Conservation (phyloP, 2,329 filamentous ascomycete species). For the Fusarium falciforme region DNA sequence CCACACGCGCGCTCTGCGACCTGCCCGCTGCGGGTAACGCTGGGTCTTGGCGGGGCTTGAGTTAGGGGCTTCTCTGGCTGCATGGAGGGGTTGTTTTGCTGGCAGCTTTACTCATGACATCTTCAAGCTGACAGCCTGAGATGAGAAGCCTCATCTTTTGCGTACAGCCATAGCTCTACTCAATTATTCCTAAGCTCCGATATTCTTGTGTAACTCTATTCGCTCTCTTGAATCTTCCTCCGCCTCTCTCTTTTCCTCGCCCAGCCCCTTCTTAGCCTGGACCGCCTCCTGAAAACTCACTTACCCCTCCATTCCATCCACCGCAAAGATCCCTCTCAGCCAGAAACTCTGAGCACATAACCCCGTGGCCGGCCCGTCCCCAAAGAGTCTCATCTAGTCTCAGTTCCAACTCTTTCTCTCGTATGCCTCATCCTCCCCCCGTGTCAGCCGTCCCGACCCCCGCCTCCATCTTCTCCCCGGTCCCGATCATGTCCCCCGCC, state of each 20-base stretch:
- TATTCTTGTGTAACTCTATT: neutral
- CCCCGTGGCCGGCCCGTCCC: neutral
- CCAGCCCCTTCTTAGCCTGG: slow-evolving; percentile 16
- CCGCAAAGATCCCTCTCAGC: neutral
- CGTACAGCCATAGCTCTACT: neutral
- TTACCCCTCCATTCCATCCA: slow-evolving; percentile 31
- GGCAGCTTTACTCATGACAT: slow-evolving; percentile 9
- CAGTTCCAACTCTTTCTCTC: neutral
- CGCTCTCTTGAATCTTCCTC: neutral
- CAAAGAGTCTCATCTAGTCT: neutral
- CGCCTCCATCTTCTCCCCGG: slow-evolving; percentile 35
- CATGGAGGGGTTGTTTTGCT: slow-evolving; percentile 2
- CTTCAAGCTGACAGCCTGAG: neutral
- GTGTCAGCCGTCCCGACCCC: slow-evolving; percentile 39
- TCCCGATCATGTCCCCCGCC: slow-evolving; percentile 45
- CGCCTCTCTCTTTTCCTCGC: neutral
- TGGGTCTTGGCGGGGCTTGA: slow-evolving; percentile 5
- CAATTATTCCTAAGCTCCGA: neutral
- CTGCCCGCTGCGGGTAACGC: slow-evolving; percentile 13
- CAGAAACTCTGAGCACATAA: neutral
- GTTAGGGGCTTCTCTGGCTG: neutral
- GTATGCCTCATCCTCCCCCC: slow-evolving; percentile 41
- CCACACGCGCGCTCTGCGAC: neutral
- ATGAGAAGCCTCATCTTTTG: neutral
- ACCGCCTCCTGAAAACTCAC: neutral